A percentile compares a stretch with the other conserved stretches of the same genome.
phyloP scores from a whole-genome alignment of 73 alveolate species.

The Vitrella brassicaformis region DNA sequence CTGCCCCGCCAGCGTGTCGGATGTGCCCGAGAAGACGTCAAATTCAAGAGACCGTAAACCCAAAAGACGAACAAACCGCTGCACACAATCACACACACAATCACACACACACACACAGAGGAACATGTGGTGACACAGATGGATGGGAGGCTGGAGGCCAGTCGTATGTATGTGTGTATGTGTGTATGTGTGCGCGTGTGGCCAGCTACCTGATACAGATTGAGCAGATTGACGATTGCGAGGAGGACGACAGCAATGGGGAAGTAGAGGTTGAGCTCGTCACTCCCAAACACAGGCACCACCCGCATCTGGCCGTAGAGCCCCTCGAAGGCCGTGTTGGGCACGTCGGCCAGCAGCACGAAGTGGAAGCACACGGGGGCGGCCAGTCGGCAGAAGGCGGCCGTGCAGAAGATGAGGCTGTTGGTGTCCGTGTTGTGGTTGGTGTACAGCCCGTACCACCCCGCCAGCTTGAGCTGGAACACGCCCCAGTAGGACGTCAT shows the following conservation, averaged over 20 bases:
- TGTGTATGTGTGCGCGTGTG: too few relatives aligned
- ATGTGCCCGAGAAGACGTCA: too few relatives aligned
- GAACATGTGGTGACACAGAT: too few relatives aligned
- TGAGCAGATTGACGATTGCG: neutral
- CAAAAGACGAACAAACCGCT: neutral
- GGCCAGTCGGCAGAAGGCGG: constrained; percentile 33
- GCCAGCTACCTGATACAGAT: neutral
- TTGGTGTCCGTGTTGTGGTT: constrained; percentile 41
- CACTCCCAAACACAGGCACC: neutral
- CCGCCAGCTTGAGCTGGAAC: constrained; percentile 35
- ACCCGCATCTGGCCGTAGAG: neutral
- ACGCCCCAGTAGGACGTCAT: constrained; percentile 15
- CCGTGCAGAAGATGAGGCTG: constrained; percentile 34
- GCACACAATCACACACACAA: neutral
- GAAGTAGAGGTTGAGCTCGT: neutral
- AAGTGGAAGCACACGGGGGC: constrained; percentile 46
- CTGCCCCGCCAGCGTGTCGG: too few relatives aligned
- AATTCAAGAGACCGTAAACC: too few relatives aligned
- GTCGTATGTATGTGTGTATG: too few relatives aligned
- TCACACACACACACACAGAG: too few relatives aligned
- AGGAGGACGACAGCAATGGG: neutral
- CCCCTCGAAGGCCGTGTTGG: constrained; percentile 26
- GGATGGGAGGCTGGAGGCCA: too few relatives aligned
- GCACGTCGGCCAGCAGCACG: constrained; percentile 14
- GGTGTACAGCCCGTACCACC: constrained; percentile 41